These are phyloP conservation scores for Glaciozyma martinii DNA, from an alignment of 768 basidiomycete genomes.

Conservation along the genomic window DNA sequence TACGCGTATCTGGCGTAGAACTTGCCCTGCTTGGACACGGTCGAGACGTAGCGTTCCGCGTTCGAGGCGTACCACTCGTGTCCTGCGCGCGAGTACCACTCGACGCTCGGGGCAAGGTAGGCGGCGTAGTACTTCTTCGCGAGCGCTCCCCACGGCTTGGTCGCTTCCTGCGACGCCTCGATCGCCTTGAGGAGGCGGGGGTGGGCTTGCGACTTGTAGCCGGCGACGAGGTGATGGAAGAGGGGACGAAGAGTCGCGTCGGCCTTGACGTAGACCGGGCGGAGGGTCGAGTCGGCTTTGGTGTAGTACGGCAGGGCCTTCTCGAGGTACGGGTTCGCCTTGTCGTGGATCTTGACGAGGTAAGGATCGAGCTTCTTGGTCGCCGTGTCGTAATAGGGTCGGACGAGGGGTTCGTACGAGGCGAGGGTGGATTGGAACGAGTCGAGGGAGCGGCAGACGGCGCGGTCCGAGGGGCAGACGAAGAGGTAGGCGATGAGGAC, in stretches of 20 bases:
- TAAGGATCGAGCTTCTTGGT: slow-evolving; percentile 18
- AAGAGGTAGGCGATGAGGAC: slow-evolving; percentile 29
- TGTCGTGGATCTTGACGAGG: neutral
- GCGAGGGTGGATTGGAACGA: neutral
- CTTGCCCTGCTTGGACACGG: no score
- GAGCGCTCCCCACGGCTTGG: slow-evolving; percentile 7
- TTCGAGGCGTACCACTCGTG: slow-evolving; percentile 20
- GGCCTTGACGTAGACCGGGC: slow-evolving; percentile 9
- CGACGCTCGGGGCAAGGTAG: slow-evolving; percentile 23
- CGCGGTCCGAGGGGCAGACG: slow-evolving; percentile 22
- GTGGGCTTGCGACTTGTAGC: slow-evolving; percentile 1
- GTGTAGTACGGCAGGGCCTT: slow-evolving; percentile 11
- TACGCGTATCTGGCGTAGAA: slow-evolving; percentile 1
- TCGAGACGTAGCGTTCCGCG: slow-evolving; percentile 19
- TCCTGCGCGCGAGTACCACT: slow-evolving; percentile 19
- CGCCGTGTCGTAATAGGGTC: slow-evolving; percentile 13
- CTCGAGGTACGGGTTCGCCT: slow-evolving; percentile 15
- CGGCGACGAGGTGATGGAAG: neutral
- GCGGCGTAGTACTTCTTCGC: slow-evolving; percentile 14
- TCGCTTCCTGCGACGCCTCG: neutral
- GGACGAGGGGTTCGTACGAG: slow-evolving; percentile 12
- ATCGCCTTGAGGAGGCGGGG: slow-evolving; percentile 10
- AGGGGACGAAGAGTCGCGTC: slow-evolving; percentile 11
- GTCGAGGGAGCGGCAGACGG: slow-evolving; percentile 26
- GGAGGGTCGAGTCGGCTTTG: slow-evolving; percentile 1